These are phyloP conservation scores for Grosmannia huntii DNA, from an alignment of 2,329 filamentous ascomycete species.

Conservation along the genomic window DNA sequence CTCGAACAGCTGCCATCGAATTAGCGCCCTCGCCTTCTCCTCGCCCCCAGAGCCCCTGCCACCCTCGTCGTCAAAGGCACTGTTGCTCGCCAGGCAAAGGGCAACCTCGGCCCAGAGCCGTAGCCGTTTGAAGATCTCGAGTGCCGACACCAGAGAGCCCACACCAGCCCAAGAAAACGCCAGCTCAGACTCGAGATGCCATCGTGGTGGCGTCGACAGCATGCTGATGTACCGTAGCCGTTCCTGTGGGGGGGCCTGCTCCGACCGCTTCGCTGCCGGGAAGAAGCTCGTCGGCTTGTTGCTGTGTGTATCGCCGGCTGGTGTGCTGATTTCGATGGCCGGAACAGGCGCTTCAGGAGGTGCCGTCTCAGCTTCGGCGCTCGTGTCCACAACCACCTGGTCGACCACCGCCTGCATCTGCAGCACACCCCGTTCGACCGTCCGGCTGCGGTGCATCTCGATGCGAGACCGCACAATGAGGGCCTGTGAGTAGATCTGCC, in stretches of 20 bases:
- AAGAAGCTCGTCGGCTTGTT: slow-evolving; percentile 63
- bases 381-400: slow-evolving; percentile 81
- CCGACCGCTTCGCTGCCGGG: slow-evolving; percentile 58
- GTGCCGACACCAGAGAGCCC: slow-evolving; percentile 74
- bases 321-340: slow-evolving; percentile 29
- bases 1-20: slow-evolving; percentile 69
- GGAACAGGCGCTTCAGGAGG: slow-evolving; percentile 28
- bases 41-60: slow-evolving; percentile 49
- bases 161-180: slow-evolving; percentile 85
- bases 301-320: slow-evolving; percentile 14
- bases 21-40: slow-evolving; percentile 64
- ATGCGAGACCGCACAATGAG: slow-evolving; percentile 81
- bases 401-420: slow-evolving; percentile 94
- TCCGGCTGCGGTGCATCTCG: slow-evolving; percentile 76
- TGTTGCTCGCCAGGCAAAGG: slow-evolving; percentile 62
- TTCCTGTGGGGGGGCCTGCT: slow-evolving; percentile 65
- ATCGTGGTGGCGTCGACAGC: slow-evolving; percentile 71
- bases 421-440: slow-evolving; percentile 75
- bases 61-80: slow-evolving; percentile 42
- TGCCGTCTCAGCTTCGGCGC: slow-evolving; percentile 8
- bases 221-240: slow-evolving; percentile 75
- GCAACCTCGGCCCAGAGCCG: slow-evolving; percentile 93
- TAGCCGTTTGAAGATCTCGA: slow-evolving; percentile 91
- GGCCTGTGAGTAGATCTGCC: slow-evolving; percentile 95
- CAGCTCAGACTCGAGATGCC: slow-evolving; percentile 89